These are phyloP conservation scores for Mucor mucedo DNA, from an alignment of 371 early-diverging fungal genomes.

Conservation along the genomic window DNA sequence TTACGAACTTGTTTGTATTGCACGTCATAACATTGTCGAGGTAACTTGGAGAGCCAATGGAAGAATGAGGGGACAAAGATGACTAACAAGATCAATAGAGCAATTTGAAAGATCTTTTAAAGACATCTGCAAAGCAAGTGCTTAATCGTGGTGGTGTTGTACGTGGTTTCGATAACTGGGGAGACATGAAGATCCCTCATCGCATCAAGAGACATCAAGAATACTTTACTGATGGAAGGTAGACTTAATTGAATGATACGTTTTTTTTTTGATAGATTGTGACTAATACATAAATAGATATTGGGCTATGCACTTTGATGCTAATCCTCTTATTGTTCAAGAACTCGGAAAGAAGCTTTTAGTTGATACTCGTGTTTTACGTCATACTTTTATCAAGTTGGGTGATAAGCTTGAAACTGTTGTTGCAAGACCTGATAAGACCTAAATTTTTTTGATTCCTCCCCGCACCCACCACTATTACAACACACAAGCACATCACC, in stretches of 20 bases:
- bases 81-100: conserved; percentile 35
- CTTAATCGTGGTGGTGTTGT: conserved; percentile 82
- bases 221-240: conserved; percentile 69
- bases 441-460: conserved; percentile 24
- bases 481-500: neutral
- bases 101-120: conserved; percentile 69
- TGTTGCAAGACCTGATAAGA: conserved; percentile 66
- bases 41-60: conserved; percentile 27
- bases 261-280: too few species aligned
- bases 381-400: conserved; percentile 76
- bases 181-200: conserved; percentile 65
- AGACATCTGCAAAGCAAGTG: conserved; percentile 69
- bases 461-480: neutral
- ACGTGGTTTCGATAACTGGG: conserved; percentile 72
- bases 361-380: conserved; percentile 77
- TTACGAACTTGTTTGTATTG: conserved; percentile 74
- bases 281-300: conserved; percentile 45
- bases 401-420: conserved; percentile 70
- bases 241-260: conserved; percentile 1
- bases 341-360: conserved; percentile 66
- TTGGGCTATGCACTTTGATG: conserved; percentile 83
- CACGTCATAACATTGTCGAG: conserved; percentile 60
- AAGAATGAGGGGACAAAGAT: neutral
- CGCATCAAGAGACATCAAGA: conserved; percentile 74
- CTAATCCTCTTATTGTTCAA: conserved; percentile 67